A percentile compares a stretch with the other conserved stretches of the same genome.
Conservation (phyloP, 2,329 filamentous ascomycete species). For the Trichoderma sp. region DNA sequence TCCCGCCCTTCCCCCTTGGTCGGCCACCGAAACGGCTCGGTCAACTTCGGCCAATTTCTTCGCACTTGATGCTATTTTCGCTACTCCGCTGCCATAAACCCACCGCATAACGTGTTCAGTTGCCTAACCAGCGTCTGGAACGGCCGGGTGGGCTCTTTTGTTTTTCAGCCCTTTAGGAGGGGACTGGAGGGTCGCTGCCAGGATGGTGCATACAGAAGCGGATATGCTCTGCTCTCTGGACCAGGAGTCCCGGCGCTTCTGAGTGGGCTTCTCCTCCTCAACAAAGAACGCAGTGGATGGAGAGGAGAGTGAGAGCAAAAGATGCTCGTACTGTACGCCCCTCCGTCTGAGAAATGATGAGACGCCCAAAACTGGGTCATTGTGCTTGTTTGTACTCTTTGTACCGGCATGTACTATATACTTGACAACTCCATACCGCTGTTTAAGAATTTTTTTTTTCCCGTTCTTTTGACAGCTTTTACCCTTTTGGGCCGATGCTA, state of each 20-base stretch:
- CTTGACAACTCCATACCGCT: background rate
- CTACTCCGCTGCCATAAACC: constrained; percentile 3
- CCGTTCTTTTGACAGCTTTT: background rate
- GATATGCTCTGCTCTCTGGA: background rate
- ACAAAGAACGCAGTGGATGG: background rate
- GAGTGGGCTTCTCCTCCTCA: background rate
- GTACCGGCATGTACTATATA: background rate
- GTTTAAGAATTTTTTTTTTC: background rate
- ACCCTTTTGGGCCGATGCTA: background rate
- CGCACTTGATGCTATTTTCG: constrained; percentile 11
- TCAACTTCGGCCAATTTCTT: constrained; percentile 17
- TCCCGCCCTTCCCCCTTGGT: constrained; percentile 9
- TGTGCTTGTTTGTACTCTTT: background rate
- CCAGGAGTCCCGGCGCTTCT: background rate
- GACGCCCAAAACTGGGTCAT: background rate
- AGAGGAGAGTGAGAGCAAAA: background rate
- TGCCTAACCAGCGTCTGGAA: constrained; percentile 10
- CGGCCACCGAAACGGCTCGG: constrained; percentile 15
- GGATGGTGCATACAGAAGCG: background rate
- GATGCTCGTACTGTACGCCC: background rate
- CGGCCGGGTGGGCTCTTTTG: background rate
- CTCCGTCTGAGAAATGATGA: background rate
- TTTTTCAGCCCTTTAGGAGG: background rate
- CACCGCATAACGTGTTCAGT: background rate
- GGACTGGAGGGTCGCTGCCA: background rate